phyloP scores from a whole-genome alignment of 768 basidiomycete species.

The Trametes cinnabarina region DNA sequence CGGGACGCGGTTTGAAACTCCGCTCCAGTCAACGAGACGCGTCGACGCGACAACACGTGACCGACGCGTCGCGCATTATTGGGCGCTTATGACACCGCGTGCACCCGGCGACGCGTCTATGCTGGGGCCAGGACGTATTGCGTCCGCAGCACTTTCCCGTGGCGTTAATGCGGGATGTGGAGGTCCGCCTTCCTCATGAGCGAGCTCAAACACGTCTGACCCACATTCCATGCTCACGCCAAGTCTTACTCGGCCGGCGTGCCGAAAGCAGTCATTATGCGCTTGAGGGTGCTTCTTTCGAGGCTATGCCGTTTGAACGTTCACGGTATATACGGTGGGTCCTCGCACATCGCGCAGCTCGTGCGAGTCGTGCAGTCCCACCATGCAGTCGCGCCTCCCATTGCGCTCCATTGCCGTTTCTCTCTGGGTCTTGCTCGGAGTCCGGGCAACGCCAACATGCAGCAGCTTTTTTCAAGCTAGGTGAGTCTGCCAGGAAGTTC shows the following conservation, averaged over 20 bases:
- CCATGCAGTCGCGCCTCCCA: slow-evolving; percentile 13
- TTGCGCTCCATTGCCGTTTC: slow-evolving; percentile 5
- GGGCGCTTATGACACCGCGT: not conserved
- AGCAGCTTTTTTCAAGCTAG: not conserved
- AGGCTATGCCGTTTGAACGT: slow-evolving; percentile 2
- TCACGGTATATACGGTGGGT: slow-evolving; percentile 7
- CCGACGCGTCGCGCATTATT: slow-evolving; percentile 18
- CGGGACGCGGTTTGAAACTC: slow-evolving; percentile 28
- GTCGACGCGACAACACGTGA: not conserved
- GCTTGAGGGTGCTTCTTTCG: slow-evolving; percentile 5
- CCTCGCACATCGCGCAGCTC: not conserved
- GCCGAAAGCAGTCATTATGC: not conserved
- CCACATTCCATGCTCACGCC: slow-evolving; percentile 1
- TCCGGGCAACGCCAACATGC: not conserved
- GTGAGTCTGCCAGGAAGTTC: not conserved
- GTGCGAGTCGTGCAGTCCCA: not conserved
- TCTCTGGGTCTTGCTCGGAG: slow-evolving; percentile 2
- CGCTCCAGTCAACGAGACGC: slow-evolving; percentile 25
- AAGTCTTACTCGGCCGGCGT: not conserved
- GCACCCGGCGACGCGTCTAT: not conserved
- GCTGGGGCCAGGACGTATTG: not conserved
- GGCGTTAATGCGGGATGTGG: slow-evolving; percentile 15
- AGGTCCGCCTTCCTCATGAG: not conserved
- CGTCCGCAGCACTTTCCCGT: not conserved
- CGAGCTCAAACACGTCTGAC: not conserved